A percentile compares a stretch with the other conserved stretches of the same genome.
These are phyloP conservation scores for Castanospermum australe DNA, from an alignment of 306 rosid species.

Conservation along the genomic window DNA sequence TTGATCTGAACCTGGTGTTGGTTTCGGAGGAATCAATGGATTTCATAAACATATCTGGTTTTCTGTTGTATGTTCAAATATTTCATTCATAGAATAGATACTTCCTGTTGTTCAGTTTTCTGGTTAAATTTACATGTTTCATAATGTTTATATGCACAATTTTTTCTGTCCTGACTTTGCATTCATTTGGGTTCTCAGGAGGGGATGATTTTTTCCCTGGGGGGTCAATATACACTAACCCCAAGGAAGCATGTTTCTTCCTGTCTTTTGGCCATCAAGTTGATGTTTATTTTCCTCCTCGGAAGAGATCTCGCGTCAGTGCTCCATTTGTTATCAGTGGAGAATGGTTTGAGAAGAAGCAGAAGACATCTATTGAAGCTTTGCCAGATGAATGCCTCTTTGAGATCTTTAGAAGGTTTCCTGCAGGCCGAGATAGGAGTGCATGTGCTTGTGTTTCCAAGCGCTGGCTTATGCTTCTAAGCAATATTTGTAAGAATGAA, in stretches of 20 bases:
- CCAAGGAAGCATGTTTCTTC: constrained; percentile 75
- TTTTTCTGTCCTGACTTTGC: constrained; percentile 25
- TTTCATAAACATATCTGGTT: neutral
- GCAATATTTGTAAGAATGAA: constrained; percentile 67
- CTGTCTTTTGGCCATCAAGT: constrained; percentile 66
- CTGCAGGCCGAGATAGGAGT: constrained; percentile 78
- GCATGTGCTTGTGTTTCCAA: constrained; percentile 82
- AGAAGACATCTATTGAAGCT: constrained; percentile 62
- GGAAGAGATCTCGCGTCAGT: constrained; percentile 82
- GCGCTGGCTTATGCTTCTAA: constrained; percentile 84
- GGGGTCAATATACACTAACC: constrained; percentile 71
- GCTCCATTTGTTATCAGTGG: constrained; percentile 62
- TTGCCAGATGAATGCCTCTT: constrained; percentile 93
- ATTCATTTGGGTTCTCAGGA: constrained; percentile 46
- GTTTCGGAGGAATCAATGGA: neutral
- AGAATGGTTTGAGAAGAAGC: constrained; percentile 60
- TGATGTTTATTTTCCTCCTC: constrained; percentile 75
- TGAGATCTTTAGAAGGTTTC: constrained; percentile 89
- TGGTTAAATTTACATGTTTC: neutral
- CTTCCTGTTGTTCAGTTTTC: neutral
- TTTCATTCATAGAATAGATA: neutral
- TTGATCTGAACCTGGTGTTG: neutral
- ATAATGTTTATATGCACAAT: neutral
- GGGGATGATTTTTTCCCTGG: constrained; percentile 72
- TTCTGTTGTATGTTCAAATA: neutral